Percentiles rank a stretch among this genome's conserved stretches.
Evolutionary conservation across 306 rosid species (phyloP).

Genomic region (Dryas drummondii): DNA sequence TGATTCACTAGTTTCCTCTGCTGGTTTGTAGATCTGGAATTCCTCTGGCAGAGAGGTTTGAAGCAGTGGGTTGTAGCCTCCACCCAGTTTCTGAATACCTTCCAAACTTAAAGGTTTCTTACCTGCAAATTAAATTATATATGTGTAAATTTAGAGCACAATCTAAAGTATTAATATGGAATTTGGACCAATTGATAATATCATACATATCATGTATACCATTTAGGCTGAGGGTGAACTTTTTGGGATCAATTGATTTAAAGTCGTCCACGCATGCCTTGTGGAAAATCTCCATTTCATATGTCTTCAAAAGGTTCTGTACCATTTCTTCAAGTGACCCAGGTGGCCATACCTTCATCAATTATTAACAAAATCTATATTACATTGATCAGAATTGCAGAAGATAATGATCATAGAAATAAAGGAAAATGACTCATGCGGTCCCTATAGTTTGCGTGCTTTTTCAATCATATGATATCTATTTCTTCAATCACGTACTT

Average conservation of each 20-base stretch:
- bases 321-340: constrained; percentile 59
- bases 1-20: constrained; percentile 52
- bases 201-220: constrained; percentile 25
- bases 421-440: no score
- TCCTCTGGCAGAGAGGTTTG: constrained; percentile 55
- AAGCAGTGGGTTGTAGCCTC: constrained; percentile 48
- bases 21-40: constrained; percentile 46
- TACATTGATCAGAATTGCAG: not conserved
- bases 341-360: constrained; percentile 50
- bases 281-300: constrained; percentile 65
- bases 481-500: no score
- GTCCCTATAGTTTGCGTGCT: no score
- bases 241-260: constrained; percentile 41
- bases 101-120: constrained; percentile 38
- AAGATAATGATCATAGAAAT: no score
- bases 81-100: constrained; percentile 47
- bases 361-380: not conserved
- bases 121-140: constrained; percentile 31
- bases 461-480: no score
- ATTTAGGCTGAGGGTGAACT: constrained; percentile 46
- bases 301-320: constrained; percentile 50
- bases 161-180: no score
- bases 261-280: constrained; percentile 33
- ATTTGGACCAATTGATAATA: no score
- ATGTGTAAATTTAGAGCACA: not conserved